phyloP scores from a whole-genome alignment of 2,329 filamentous ascomycete genomes.

The Aulographum hederae region DNA sequence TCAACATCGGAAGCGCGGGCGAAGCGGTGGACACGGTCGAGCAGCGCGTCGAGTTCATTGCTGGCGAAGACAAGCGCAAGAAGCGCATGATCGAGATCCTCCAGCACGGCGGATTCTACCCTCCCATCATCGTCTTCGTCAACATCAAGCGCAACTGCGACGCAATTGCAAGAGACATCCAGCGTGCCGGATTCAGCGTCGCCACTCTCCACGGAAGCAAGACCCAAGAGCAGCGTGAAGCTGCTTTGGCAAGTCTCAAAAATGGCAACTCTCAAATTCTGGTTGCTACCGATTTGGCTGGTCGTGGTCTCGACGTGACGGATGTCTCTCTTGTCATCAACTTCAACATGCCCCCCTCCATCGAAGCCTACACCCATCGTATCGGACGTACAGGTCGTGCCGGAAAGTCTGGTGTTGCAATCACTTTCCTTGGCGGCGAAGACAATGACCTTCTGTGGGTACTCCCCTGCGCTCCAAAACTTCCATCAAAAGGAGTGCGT shows the following conservation, averaged over 20 bases:
- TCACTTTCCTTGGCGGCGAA: conserved; percentile 86
- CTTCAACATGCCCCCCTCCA: conserved; percentile 93
- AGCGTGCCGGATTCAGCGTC: conserved; percentile 75
- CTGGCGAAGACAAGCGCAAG: conserved; percentile 90
- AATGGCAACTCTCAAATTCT: conserved; percentile 68
- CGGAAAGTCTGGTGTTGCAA: conserved; percentile 87
- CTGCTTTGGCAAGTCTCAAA: conserved; percentile 70
- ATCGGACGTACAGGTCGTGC: conserved; percentile 94
- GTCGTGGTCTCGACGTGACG: conserved; percentile 91
- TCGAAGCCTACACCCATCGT: conserved; percentile 92
- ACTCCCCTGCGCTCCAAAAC: background rate
- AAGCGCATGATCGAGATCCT: conserved; percentile 88
- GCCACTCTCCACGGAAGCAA: conserved; percentile 92
- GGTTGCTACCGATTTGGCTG: conserved; percentile 88
- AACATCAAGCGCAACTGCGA: conserved; percentile 99
- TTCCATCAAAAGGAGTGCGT: conserved; percentile 1
- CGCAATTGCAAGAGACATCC: conserved; percentile 83
- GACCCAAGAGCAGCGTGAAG: conserved; percentile 94
- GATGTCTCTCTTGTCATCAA: conserved; percentile 92
- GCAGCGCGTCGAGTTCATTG: conserved; percentile 82
- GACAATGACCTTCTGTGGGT: conserved; percentile 69
- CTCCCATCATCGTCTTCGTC: conserved; percentile 97
- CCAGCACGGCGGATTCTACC: conserved; percentile 55
- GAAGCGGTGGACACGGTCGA: conserved; percentile 97
- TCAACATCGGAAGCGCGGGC: conserved; percentile 84